phyloP scores from a whole-genome alignment of 2,329 filamentous ascomycete species.

The Colletotrichum sp. region DNA sequence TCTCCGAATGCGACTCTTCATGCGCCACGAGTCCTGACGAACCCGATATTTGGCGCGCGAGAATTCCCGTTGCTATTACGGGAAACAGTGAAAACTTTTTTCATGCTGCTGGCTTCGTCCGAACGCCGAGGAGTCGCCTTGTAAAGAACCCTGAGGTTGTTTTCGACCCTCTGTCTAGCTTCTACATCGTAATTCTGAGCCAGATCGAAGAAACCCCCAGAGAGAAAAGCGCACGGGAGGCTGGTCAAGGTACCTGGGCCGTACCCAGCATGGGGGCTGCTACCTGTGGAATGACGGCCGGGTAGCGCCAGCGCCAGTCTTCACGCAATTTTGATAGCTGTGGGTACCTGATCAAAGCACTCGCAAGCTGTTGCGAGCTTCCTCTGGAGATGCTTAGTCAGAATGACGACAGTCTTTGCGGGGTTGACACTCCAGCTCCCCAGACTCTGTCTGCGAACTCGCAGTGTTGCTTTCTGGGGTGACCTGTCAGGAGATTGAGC shows the following conservation, averaged over 20 bases:
- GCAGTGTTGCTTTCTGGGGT: not conserved
- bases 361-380: not conserved
- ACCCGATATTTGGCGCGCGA: not conserved
- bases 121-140: not conserved
- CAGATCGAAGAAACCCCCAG: not conserved
- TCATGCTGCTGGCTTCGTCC: not conserved
- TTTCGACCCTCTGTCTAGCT: not conserved
- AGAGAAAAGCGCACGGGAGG: not conserved
- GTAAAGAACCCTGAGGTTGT: not conserved
- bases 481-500: not conserved
- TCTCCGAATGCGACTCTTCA: conserved; percentile 7
- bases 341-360: not conserved
- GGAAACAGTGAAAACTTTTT: not conserved
- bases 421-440: conserved; percentile 3
- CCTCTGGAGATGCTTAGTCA: conserved; percentile 7
- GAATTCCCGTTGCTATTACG: not conserved
- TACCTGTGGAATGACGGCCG: conserved; percentile 4
- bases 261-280: not conserved
- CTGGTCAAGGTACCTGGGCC: not conserved
- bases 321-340: conserved; percentile 16
- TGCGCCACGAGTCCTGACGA: conserved; percentile 5
- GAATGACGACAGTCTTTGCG: conserved; percentile 21
- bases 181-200: conserved; percentile 2
- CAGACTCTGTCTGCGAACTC: not conserved
- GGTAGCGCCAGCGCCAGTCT: conserved; percentile 6